Base-by-base conservation (phyloP, 257 asterid species). In the Solanum sitiens region DNA sequence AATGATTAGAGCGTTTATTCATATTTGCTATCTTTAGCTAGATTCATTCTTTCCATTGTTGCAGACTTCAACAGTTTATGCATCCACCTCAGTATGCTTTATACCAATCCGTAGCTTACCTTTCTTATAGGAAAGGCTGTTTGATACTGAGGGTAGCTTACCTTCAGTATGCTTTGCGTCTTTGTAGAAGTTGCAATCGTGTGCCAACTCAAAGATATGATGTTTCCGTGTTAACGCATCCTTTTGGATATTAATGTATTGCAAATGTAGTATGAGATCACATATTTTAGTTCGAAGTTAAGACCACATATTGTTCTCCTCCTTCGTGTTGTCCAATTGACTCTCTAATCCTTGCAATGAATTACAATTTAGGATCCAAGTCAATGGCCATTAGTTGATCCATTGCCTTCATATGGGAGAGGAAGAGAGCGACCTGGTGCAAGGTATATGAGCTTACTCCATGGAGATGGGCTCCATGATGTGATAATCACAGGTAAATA, bases 341-440 rank as follows among this genome's bases (percentile, higher is more conserved):
- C 20, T 25, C 63, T 44, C 40, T 77, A 25, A 77, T 77, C 15
- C 65, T 77, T 35, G 84, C 37, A 44, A 59, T 87, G 76, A 82
- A 86, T 83, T 25, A 89, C 91, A 85, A 88, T 91, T 86, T 88
- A 95, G 98, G 93, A 94, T 89, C 89, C 94, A 33, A 68, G 12
- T 50, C 56, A 90, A 4, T 97, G 99, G 99, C 98, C 99, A 47
- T 92, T 97, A 53, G 30, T 97, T 85, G 94, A 93, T 16, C 99
- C 99, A 8, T 89, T 97, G 92, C 98, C 98, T 73, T 97, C 98
- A 35, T 97, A 97, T 86, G 99, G 99, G 88, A 93, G 98, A 92
- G 99, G 99, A 88, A 92, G 98, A 91, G 99, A 97, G 89, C 93
- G 90, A 42, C 98, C 98, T 9, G 99, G 99, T 63, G 97, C 95